Base-by-base conservation (phyloP, 2,329 filamentous ascomycete species). In the Tolypocladium endophyticum region DNA sequence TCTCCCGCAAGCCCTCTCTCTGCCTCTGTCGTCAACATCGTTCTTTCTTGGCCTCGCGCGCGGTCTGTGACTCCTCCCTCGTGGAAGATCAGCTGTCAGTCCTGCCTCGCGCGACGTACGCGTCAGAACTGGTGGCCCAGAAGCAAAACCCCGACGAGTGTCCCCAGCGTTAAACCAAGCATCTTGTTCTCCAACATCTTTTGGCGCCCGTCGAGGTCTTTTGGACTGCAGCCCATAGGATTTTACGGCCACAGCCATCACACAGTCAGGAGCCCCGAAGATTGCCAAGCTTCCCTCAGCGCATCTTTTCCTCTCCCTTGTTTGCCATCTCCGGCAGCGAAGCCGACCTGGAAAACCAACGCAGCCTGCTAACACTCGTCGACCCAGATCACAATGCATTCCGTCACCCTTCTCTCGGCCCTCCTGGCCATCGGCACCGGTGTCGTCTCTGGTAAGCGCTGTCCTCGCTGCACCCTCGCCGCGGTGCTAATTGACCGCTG, bases 371-470 rank as follows among this genome's bases (percentile, higher is more conserved):
- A 59, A 70, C 60, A 39, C 28, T 45, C n/a, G 57, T 11, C 45
- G 47, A 36, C 47, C 59, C 61, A 74, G 72, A 66, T 67, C 74
- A 79, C 68, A 68, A 81, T 81, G 79, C 74, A 73, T 72, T 75
- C 71, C 68, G 70, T 74, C 69, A 73, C 75, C 67, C 59, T 79
- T 62, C 67, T 79, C 59, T 73, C 78, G 64, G 79, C 77, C 69
- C 66, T 76, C 60, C 69, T 76, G 74, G 79, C 76, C 57, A 61
- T 80, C 55, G 69, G 72, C 58, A 68, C 70, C 57, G 66, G 73
- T 63, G 65, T 78, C 56, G 76, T 72, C 39, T 76, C 76, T 58
- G 78, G 79, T 81, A 70, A 64, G 77, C 68, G 3, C 16, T 43
- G 36, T 36, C 25, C 39, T 23, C 14, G 36, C 47, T 39, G 16